Evolutionary conservation across 495 filamentous ascomycete genomes (phyloP).

Genomic region (Bryoglossum gracile): DNA sequence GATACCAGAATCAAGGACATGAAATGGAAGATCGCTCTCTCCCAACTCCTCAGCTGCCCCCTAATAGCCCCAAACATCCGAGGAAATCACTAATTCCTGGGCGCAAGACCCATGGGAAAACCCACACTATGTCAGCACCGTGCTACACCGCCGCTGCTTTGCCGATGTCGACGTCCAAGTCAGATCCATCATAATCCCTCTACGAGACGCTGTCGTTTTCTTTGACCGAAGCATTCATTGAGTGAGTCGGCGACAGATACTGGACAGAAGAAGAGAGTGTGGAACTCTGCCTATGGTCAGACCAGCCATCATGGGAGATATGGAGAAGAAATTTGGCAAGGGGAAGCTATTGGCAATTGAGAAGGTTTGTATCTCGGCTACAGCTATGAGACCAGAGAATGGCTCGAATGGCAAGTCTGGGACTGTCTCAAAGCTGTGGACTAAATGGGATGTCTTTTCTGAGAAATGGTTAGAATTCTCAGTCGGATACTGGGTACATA

Average conservation of each 20-base stretch:
- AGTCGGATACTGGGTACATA: too few relatives aligned
- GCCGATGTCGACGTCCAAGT: conserved; percentile 26
- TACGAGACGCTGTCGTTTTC: conserved; percentile 24
- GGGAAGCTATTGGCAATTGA: conserved; percentile 28
- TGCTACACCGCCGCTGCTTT: conserved; percentile 30
- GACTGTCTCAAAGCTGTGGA: too few relatives aligned
- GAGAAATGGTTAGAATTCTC: too few relatives aligned
- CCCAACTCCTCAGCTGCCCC: conserved; percentile 27
- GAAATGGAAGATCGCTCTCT: conserved; percentile 31
- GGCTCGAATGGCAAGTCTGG: too few relatives aligned
- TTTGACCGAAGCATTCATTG: conserved; percentile 29
- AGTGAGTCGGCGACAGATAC: conserved; percentile 22
- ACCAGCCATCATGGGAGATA: conserved; percentile 26
- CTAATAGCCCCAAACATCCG: conserved; percentile 23
- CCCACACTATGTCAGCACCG: conserved; percentile 26
- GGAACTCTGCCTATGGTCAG: conserved; percentile 21
- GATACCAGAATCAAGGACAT: conserved; percentile 25
- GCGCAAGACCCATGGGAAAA: conserved; percentile 30
- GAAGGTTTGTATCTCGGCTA: conserved; percentile 33
- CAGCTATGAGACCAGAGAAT: conserved; percentile 3
- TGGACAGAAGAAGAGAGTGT: conserved; percentile 33
- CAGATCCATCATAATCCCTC: conserved; percentile 18
- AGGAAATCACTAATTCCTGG: conserved; percentile 25
- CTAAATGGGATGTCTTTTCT: too few relatives aligned
- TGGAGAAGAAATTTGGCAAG: conserved; percentile 29